phyloP scores from a whole-genome alignment of 106 monocot species.

The Ottelia alismoides region DNA sequence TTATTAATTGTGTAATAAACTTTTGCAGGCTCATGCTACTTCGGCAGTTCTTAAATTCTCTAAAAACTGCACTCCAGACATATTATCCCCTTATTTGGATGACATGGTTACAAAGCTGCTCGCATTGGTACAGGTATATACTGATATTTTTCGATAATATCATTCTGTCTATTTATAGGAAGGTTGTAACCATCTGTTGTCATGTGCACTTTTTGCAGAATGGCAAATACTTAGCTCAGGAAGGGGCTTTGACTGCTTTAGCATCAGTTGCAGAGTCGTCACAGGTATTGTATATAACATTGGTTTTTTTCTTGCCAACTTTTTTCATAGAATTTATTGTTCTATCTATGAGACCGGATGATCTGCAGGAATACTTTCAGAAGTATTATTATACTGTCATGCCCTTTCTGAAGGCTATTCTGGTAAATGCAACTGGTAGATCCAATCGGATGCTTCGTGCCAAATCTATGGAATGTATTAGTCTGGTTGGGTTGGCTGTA shows the following conservation, averaged over 20 bases:
- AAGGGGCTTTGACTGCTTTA: constrained; percentile 80
- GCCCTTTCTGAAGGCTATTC: constrained; percentile 78
- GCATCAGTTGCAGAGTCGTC: constrained; percentile 94
- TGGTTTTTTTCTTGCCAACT: neutral
- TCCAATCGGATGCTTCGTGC: constrained; percentile 91
- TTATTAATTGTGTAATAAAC: no score
- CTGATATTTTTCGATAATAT: neutral
- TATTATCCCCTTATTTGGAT: constrained; percentile 79
- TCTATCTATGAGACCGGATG: no score
- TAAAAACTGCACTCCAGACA: constrained; percentile 85
- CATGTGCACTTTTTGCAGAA: constrained; percentile 37
- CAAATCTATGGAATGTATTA: constrained; percentile 91
- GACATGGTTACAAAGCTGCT: constrained; percentile 80
- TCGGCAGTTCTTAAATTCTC: constrained; percentile 86
- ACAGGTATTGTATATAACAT: constrained; percentile 25
- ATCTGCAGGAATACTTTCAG: constrained; percentile 71
- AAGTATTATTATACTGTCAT: constrained; percentile 94
- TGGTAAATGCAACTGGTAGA: constrained; percentile 85
- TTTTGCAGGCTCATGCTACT: constrained; percentile 77
- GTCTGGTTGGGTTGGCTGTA: constrained; percentile 89
- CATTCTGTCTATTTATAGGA: no score
- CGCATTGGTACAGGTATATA: constrained; percentile 64
- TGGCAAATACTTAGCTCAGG: constrained; percentile 92
- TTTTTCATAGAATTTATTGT: neutral
- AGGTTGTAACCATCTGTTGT: no score